Evolutionary conservation across 305 asterid species (phyloP), one percentile per base, ranked within the genome.

Genomic region (Fraxinus velutina): DNA sequence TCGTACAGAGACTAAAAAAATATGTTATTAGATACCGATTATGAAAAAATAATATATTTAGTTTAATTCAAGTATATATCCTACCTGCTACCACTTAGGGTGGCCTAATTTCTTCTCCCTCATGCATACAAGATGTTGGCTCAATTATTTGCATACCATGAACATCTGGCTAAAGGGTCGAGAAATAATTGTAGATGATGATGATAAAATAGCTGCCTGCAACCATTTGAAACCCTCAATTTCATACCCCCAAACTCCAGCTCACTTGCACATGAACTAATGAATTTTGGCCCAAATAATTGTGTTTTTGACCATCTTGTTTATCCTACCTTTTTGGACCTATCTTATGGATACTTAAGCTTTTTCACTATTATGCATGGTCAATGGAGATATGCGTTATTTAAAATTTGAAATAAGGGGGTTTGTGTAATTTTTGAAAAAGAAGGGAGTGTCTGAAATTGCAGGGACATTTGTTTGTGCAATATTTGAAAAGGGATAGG

Each of bases 41-140:
- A 15, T 15, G 60, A 50, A 13, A 37, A 15, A 3, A 15, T 50
- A 50, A 15, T 50, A 4, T 15, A 50, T 50, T 15, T 15, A 50
- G 4, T 47, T 47, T 47, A 47, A 47, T 47, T 47, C 15, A 6
- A 47, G 57, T 47, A 13, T 3, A 50, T 47, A 47, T 55, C 9
- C 24, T 17, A 55, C 64, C 64, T 55, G 64, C 64, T 52, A 52
- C 62, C 52, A 32, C 55, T 72, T 4, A 77, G 75, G 30, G 37
- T 77, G 73, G 77, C 72, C 81, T 80, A 83, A 32, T 24, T 17
- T 47, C 74, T 22, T 77, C 10, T 50, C 62, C 42, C 72, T 12
- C 5, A 55, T 73, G 86, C 89, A 88, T 85, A 50, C 84, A 27
- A 78, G 81, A 83, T 86, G 88, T 84, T 88, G 87, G 87, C 78